A percentile compares a stretch with the other conserved stretches of the same genome.
Conservation (phyloP, 2,329 filamentous ascomycete species). For the Arthrobotrys sphaeroides region DNA sequence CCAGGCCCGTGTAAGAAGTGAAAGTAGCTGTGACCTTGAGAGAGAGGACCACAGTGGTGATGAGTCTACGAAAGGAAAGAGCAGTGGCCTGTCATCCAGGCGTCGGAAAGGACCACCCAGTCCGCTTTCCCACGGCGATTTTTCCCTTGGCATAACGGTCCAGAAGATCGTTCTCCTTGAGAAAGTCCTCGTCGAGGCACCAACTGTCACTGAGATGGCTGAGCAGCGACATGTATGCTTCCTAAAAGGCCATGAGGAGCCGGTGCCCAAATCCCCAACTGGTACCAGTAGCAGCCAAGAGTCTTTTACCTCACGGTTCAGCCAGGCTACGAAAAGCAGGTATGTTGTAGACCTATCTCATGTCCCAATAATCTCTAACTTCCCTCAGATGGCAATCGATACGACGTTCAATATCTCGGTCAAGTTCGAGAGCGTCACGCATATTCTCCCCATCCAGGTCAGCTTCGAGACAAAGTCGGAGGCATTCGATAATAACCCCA, state of each 20-base stretch:
- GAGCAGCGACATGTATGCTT: slow-evolving; percentile 50
- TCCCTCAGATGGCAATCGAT: slow-evolving; percentile 46
- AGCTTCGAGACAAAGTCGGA: slow-evolving; percentile 35
- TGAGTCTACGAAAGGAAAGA: slow-evolving; percentile 38
- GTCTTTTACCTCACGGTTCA: slow-evolving; percentile 44
- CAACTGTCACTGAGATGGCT: slow-evolving; percentile 46
- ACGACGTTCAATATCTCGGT: slow-evolving; percentile 39
- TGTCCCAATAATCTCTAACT: neutral
- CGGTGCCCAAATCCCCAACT: slow-evolving; percentile 35
- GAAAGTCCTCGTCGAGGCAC: slow-evolving; percentile 43
- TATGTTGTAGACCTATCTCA: neutral
- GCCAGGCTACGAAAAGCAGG: slow-evolving; percentile 45
- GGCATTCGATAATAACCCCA: slow-evolving; percentile 47
- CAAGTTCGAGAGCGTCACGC: slow-evolving; percentile 48
- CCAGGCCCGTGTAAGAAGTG: slow-evolving; percentile 49
- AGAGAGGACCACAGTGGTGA: slow-evolving; percentile 14
- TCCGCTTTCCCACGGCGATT: slow-evolving; percentile 45
- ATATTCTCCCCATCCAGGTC: slow-evolving; percentile 33
- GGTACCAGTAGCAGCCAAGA: slow-evolving; percentile 47
- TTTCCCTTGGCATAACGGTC: slow-evolving; percentile 52
- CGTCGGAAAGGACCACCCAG: slow-evolving; percentile 37
- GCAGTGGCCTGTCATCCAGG: slow-evolving; percentile 28
- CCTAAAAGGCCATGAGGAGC: slow-evolving; percentile 45
- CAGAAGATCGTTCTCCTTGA: slow-evolving; percentile 53
- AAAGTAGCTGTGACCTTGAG: slow-evolving; percentile 43